These are phyloP conservation scores for Eremothecium sinecaudum DNA, from an alignment of 1,139 yeast species.

Conservation along the genomic window DNA sequence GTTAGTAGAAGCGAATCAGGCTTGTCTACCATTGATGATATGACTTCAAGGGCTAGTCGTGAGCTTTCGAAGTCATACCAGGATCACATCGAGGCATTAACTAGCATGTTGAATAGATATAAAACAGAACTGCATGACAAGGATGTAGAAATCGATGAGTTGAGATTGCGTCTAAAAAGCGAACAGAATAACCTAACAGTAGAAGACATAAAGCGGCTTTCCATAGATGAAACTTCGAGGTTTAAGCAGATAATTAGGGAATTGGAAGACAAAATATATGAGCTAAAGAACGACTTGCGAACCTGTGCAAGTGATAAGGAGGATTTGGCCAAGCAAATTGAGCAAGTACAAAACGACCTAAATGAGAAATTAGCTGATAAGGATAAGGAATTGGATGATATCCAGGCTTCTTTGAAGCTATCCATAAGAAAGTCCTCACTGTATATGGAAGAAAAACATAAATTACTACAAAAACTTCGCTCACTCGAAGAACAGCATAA, in stretches of 20 bases:
- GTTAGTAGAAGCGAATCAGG: slow-evolving; percentile 7
- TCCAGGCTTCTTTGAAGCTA: slow-evolving; percentile 26
- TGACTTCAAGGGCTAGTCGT: slow-evolving; percentile 30
- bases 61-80: slow-evolving; percentile 17
- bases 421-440: slow-evolving; percentile 43
- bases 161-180: slow-evolving; percentile 18
- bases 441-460: slow-evolving; percentile 43
- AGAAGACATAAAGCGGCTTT: slow-evolving; percentile 14
- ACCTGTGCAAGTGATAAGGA: slow-evolving; percentile 10
- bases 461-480: slow-evolving; percentile 34
- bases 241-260: slow-evolving; percentile 18
- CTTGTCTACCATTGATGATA: slow-evolving; percentile 28
- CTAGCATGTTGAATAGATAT: slow-evolving; percentile 12
- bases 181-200: slow-evolving; percentile 17
- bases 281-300: slow-evolving; percentile 4
- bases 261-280: slow-evolving; percentile 13
- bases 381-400: slow-evolving; percentile 7
- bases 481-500: slow-evolving; percentile 26
- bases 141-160: slow-evolving; percentile 18
- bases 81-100: slow-evolving; percentile 16
- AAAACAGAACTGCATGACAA: slow-evolving; percentile 13
- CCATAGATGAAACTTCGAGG: slow-evolving; percentile 17
- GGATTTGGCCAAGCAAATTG: slow-evolving; percentile 6
- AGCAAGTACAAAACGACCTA: slow-evolving; percentile 25
- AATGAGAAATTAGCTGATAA: slow-evolving; percentile 27